Conservation (phyloP, 805 yeast species). For the Dipodascus geniculatus region DNA sequence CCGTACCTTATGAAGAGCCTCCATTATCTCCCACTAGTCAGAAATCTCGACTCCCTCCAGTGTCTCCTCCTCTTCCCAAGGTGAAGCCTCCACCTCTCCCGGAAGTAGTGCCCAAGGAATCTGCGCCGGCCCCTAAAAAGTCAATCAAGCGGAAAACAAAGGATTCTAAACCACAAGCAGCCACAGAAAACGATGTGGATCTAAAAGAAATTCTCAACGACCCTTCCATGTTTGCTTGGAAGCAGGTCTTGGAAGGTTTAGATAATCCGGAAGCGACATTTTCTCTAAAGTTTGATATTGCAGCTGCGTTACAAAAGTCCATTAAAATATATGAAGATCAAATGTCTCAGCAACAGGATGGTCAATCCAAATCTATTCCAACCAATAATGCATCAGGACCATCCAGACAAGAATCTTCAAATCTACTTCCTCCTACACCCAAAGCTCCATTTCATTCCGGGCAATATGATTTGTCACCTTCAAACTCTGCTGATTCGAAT, state of each 20-base stretch:
- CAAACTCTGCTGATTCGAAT: background rate
- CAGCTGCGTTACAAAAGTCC: background rate
- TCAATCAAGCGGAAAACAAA: background rate
- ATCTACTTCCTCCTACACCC: background rate
- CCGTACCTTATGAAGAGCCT: too few species aligned
- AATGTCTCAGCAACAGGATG: background rate
- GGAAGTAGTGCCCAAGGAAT: background rate
- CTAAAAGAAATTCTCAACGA: background rate
- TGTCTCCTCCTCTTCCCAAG: too few species aligned
- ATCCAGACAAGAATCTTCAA: too few species aligned
- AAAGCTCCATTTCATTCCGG: background rate
- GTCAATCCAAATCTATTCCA: background rate
- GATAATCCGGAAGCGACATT: slow-evolving; percentile 1
- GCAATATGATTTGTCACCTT: background rate
- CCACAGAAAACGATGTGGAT: background rate
- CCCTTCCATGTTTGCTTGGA: background rate
- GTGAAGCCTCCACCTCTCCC: too few species aligned
- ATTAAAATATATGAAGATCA: background rate
- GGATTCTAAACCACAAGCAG: background rate
- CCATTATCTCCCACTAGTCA: too few species aligned
- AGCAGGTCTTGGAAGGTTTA: background rate
- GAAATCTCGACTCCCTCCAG: too few species aligned
- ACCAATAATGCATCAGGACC: background rate
- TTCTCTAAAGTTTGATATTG: background rate
- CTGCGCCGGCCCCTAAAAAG: background rate